Evolutionary conservation across 176 grass and related monocot genomes (phyloP), one percentile per base, ranked within the genome.

Genomic region (Carex littledalei): DNA sequence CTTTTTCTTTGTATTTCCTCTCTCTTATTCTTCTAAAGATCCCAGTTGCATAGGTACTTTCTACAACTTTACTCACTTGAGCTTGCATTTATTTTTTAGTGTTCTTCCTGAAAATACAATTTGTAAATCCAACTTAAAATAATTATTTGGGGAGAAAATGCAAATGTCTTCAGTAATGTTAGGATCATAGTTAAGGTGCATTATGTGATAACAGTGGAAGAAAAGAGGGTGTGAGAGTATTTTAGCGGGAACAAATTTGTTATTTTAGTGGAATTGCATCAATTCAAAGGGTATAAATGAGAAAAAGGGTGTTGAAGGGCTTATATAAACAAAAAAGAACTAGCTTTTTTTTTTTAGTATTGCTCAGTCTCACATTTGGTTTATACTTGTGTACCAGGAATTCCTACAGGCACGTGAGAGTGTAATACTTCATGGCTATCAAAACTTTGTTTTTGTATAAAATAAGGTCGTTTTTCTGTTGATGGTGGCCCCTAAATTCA

Each of bases 1-100:
- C 88, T 5, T 63, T 92, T 60, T 93, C 88, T 70, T 55, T 97
- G 81, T 97, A 94, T 85, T 86, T 84, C 63, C 83, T 89, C 88
- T 97, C 94, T 12, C 88, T 94, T 89, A 34, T 97, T 86, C 91
- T 97, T 86, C 88, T 97, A 35, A 92, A 97, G 81, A 88, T 94
- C 70, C 86, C 86, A 14, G 35, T 73, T 94, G 81, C 85, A 90
- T 97, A 88, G 94, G 94, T 95, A 95, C 21, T 6, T 68, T 56
- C 43, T 83, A 50, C 37, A 83, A 64, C 60, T 81, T 45, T 18
- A 64, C 15, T 78, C 74, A 17, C 22, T 57, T 56, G 0, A 78
- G 24, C 74, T 57, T 35, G 50, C 52, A 57, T 26, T 52, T 74
- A 74, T 10, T 26, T 55, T 57, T 78, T 8, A 62, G 22, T 13